Evolutionary conservation across 75 land plant genomes (phyloP).

Genomic region (Cryptomeria japonica): DNA sequence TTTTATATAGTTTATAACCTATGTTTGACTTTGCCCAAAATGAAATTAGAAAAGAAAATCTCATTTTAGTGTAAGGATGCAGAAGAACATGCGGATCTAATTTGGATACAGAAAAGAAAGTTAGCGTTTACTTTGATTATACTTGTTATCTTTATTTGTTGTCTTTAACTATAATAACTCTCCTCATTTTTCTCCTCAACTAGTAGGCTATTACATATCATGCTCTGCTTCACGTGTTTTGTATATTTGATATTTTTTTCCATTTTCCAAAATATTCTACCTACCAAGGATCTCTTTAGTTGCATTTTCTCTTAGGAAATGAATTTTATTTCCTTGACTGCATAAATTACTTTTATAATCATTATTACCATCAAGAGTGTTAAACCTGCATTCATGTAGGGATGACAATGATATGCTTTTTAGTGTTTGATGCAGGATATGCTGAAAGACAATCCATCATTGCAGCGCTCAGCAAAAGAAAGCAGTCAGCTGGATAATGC

Average conservation of each 20-base stretch:
- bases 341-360: not conserved
- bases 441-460: constrained; percentile 5
- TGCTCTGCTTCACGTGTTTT: too few relatives aligned
- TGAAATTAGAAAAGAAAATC: not conserved
- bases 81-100: not conserved
- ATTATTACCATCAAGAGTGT: not conserved
- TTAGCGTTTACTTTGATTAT: not conserved
- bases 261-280: not conserved
- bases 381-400: not conserved
- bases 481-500: not conserved
- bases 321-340: not conserved
- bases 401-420: not conserved
- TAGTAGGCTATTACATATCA: not conserved
- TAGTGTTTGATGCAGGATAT: constrained; percentile 5
- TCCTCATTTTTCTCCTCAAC: not conserved
- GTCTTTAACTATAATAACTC: not conserved
- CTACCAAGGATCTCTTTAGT: not conserved
- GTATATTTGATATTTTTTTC: not conserved
- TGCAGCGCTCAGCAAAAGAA: not conserved
- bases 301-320: not conserved
- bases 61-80: not conserved
- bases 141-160: not conserved
- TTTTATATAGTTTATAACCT: not conserved
- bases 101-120: not conserved
- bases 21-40: not conserved